A percentile compares a stretch with the other conserved stretches of the same genome.
phyloP scores from a whole-genome alignment of 2,329 filamentous ascomycete species.

The Phaeosphaeriaceae sp. region DNA sequence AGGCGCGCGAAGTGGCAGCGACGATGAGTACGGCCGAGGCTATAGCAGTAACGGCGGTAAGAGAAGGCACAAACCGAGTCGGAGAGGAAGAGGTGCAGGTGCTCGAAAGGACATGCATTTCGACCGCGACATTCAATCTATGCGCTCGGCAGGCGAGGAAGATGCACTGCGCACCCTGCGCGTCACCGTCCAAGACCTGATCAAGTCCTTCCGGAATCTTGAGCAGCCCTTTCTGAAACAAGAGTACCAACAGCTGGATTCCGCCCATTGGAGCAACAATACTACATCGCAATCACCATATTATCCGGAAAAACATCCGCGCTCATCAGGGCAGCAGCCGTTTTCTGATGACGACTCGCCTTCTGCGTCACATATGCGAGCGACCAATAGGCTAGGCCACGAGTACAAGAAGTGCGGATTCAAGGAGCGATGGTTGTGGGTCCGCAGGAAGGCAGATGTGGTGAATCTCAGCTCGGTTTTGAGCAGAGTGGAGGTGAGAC shows the following conservation, averaged over 20 bases:
- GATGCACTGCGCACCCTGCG: slow-evolving; percentile 46
- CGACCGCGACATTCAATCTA: slow-evolving; percentile 27
- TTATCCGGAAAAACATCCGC: slow-evolving; percentile 12
- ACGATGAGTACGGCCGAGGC: slow-evolving; percentile 12
- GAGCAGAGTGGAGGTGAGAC: slow-evolving; percentile 47
- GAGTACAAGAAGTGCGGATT: slow-evolving; percentile 46
- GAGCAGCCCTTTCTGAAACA: slow-evolving; percentile 50
- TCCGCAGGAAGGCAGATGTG: slow-evolving; percentile 46
- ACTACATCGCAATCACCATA: slow-evolving; percentile 2
- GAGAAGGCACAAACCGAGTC: slow-evolving; percentile 1
- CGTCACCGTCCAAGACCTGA: slow-evolving; percentile 44
- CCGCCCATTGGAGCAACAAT: slow-evolving; percentile 19
- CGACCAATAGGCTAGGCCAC: slow-evolving; percentile 32
- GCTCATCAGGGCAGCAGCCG: background rate
- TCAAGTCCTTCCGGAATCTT: slow-evolving; percentile 44
- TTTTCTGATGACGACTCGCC: slow-evolving; percentile 31
- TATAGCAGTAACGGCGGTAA: slow-evolving; percentile 10
- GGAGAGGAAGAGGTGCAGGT: background rate
- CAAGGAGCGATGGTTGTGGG: slow-evolving; percentile 46
- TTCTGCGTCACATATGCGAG: slow-evolving; percentile 10
- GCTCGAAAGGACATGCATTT: slow-evolving; percentile 20
- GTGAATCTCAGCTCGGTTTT: slow-evolving; percentile 45
- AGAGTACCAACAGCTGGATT: slow-evolving; percentile 29
- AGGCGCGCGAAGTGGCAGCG: slow-evolving; percentile 9
- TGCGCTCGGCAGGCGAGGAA: slow-evolving; percentile 38